Evolutionary conservation across 345 rosid species (phyloP).

Genomic region (Gossypium mustelinum): DNA sequence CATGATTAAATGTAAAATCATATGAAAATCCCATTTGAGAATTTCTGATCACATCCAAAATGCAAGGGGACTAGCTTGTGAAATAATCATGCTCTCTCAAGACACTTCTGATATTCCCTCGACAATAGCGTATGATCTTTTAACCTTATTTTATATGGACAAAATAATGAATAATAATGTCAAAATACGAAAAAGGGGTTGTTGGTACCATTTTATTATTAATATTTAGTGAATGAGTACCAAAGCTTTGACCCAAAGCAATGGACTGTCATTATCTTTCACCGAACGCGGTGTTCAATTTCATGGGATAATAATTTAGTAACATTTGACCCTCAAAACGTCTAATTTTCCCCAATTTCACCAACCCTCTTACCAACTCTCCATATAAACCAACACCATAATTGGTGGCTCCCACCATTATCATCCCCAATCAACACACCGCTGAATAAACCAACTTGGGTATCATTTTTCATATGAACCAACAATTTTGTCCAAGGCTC

Average conservation of each 20-base stretch:
- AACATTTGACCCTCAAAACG: not conserved
- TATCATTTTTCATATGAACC: not conserved
- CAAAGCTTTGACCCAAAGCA: constrained; percentile 18
- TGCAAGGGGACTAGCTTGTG: too few species aligned
- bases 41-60: too few species aligned
- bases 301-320: not conserved
- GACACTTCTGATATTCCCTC: too few species aligned
- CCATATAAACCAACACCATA: not conserved
- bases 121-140: too few species aligned
- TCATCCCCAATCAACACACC: not conserved
- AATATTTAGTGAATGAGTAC: not conserved
- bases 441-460: not conserved
- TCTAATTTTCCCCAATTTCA: constrained; percentile 11
- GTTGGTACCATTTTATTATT: not conserved
- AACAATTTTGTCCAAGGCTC: not conserved
- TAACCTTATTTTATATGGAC: too few species aligned
- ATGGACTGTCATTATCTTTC: not conserved
- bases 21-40: too few species aligned
- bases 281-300: constrained; percentile 17
- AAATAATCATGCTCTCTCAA: too few species aligned
- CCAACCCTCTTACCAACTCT: constrained; percentile 36
- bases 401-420: constrained; percentile 6
- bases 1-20: too few species aligned
- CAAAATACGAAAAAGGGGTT: too few species aligned
- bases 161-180: too few species aligned